Evolutionary conservation across 2,329 filamentous ascomycete genomes (phyloP), one percentile per base, ranked within the genome.

Genomic region (Nectriaceae sp.): DNA sequence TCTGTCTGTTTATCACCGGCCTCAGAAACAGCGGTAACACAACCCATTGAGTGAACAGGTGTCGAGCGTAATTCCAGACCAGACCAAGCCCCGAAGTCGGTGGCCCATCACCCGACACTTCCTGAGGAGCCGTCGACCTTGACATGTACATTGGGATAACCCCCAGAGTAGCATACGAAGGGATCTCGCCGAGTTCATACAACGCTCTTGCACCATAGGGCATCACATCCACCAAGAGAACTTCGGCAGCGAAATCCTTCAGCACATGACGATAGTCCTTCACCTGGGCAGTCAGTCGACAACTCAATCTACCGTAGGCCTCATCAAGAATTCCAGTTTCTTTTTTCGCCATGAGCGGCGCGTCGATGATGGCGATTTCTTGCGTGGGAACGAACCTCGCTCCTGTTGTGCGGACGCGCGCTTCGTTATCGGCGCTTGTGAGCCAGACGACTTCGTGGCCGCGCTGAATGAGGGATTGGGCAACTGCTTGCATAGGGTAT

Each of bases 401-500:
- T 26, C 70, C 70, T 2, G 67, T 63, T 3, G 61, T 60, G n/a
- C 40, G 45, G 11, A 70, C 70, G 15, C 64, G 63, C 22, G 60
- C 56, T 49, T 70, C 60, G 35, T 71, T 65, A n/a, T 61, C 57
- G 11, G 60, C 56, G 36, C 61, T 65, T 2, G 69, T 68, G 26
- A 71, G 60, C 71, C 71, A 74, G 11, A 66, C 49, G 39, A 72
- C 69, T 5, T 68, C 54, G 52, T 73, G 70, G 47, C 69, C 69
- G 24, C 64, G 65, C 20, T 58, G 59, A 24, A 71, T 58, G 19
- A 73, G 67, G 40, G 69, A 65, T 46, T 65, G 61, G 40, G 69
- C 68, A 4, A 72, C 61, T 4, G 70, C 68, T 45, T 70, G 69
- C 65, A 71, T 71, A 13, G 70, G 70, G 26, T 69, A 65, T 20